phyloP scores from a whole-genome alignment of 1,139 yeast species.

The Arxiozyma heterogenica region DNA sequence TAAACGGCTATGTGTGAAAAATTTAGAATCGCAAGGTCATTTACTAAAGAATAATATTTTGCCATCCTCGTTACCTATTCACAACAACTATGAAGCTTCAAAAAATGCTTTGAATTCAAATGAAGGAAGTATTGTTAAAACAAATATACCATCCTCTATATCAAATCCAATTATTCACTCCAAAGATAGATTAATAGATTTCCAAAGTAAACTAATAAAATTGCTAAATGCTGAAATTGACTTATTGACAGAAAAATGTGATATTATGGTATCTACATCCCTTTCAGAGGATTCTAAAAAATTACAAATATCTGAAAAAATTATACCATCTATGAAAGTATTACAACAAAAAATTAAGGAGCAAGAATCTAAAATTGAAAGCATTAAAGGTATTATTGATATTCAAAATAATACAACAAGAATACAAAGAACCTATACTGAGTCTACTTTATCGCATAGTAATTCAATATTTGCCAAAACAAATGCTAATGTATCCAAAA shows the following conservation, averaged over 20 bases:
- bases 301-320: constrained; percentile 3
- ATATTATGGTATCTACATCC: constrained; percentile 27
- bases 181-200: constrained; percentile 5
- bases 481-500: too few relatives aligned
- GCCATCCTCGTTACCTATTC: background rate
- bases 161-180: background rate
- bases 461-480: background rate
- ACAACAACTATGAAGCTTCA: background rate
- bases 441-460: background rate
- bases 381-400: background rate
- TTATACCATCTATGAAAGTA: constrained; percentile 17
- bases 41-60: background rate
- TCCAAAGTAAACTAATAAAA: constrained; percentile 16
- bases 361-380: background rate
- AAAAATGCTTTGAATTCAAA: background rate
- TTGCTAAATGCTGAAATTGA: constrained; percentile 15
- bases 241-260: constrained; percentile 21
- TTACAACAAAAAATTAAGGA: background rate
- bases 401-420: background rate
- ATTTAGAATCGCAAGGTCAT: background rate
- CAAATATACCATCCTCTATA: background rate
- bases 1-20: too few relatives aligned
- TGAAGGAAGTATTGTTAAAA: background rate
- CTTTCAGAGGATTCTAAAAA: constrained; percentile 28
- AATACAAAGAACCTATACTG: background rate